Conservation (phyloP, 345 rosid species). For the Rhodomyrtus tomentosa region DNA sequence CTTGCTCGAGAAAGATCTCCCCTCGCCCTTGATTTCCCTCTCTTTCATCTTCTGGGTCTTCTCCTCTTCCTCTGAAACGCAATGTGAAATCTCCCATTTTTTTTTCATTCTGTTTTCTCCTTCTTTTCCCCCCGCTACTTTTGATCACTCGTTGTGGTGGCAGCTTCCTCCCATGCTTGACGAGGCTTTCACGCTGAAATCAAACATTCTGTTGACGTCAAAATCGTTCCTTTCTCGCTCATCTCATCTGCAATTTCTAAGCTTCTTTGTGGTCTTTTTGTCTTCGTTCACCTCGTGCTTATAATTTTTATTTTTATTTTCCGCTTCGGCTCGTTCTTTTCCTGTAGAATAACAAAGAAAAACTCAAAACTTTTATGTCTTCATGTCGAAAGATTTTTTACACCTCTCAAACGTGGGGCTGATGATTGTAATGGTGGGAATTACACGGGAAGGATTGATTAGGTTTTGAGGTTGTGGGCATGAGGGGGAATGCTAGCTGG, state of each 20-base stretch:
- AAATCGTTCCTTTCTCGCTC: background rate
- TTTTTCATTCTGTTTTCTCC: background rate
- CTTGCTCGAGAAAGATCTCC: background rate
- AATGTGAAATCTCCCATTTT: background rate
- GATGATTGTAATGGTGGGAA: conserved; percentile 17
- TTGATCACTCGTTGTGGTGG: background rate
- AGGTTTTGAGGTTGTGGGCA: conserved; percentile 41
- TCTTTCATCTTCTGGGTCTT: background rate
- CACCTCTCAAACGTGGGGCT: conserved; percentile 27
- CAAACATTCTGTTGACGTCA: background rate
- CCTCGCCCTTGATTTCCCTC: background rate
- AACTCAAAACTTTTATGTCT: background rate
- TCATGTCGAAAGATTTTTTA: background rate
- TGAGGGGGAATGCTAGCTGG: conserved; percentile 68
- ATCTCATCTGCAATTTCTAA: background rate
- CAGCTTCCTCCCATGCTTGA: background rate
- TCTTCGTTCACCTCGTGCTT: background rate
- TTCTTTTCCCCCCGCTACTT: too few species aligned
- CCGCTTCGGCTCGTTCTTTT: background rate
- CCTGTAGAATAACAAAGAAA: background rate
- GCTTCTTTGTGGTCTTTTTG: background rate
- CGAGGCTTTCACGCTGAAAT: background rate
- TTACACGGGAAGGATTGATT: conserved; percentile 21
- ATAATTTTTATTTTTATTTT: background rate
- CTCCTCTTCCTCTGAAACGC: background rate